Evolutionary conservation across 1,139 yeast species (phyloP), one percentile per base, ranked within the genome.

Genomic region (Tardiomyces digboiensis): DNA sequence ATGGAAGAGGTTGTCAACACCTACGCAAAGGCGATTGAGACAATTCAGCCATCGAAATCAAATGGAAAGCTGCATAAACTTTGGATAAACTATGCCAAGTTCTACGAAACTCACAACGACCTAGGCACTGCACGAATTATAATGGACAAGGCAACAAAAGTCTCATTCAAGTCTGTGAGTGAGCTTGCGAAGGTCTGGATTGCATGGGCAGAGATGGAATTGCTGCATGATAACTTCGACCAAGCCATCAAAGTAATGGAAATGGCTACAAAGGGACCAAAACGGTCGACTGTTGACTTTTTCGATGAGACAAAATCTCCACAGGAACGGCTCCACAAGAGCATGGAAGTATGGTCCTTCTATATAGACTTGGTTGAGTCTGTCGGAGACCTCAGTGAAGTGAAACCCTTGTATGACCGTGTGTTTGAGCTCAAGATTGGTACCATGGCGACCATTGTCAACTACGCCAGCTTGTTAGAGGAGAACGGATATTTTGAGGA

Each of bases 341-440:
- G 85, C 3, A 65, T 68, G 42, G 75, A 74, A 46, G 61, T 87
- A 3, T 88, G 96, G 96, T 65, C 76, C 7, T 77, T 78, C 50
- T 86, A 84, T 57, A 62, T 87, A 29, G 96, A 87, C 55, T 61
- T 86, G 21, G 70, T 82, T 19, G 94, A 85, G 60, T 74, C 85
- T 19, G 66, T 74, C 39, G 73, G 76, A 5, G 75, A 76, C 33
- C 46, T 71, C 7, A 66, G 60, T 2, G 65, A 64, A 29, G 69
- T 74, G 0, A 58, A 68, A 41, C 55, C 58, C 1, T 76, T 80
- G 1, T 87, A 86, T 58, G 81, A 82, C 39, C 67, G 72, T 39
- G 67, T 80, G 46, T 72, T 88, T 38, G 72, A 69, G 21, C 58
- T 82, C 42, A 82, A 80, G 55, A 71, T 85, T 36, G 83, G 88